Conservation (phyloP, 352 stramenopile genomes). For the Globisporangium apiculatum region DNA sequence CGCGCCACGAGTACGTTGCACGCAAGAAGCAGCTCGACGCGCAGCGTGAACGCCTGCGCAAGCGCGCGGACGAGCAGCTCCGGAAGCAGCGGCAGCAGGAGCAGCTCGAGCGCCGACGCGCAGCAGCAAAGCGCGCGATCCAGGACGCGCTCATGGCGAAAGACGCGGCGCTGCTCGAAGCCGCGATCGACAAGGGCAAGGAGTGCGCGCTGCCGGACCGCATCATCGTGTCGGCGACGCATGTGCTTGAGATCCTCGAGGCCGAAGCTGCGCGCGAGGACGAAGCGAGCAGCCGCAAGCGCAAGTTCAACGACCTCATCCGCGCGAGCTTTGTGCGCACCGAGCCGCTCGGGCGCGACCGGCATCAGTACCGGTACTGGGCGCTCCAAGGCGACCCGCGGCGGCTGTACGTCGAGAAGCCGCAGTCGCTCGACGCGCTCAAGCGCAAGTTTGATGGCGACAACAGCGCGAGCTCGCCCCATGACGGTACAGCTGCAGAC, state of each 20-base stretch:
- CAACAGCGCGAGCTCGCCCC: not conserved
- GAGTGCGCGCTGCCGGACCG: conserved; percentile 54
- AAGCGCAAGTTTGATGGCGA: conserved; percentile 27
- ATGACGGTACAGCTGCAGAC: not conserved
- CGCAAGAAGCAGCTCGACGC: conserved; percentile 66
- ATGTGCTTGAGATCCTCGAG: conserved; percentile 74
- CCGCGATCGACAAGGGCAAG: conserved; percentile 62
- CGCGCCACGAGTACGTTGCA: conserved; percentile 73
- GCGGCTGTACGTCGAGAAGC: conserved; percentile 66
- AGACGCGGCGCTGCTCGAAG: conserved; percentile 39
- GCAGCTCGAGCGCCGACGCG: conserved; percentile 55
- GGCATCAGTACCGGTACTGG: conserved; percentile 59
- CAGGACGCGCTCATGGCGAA: conserved; percentile 58
- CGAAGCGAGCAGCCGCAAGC: conserved; percentile 53
- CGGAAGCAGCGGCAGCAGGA: conserved; percentile 62
- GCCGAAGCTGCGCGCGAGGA: conserved; percentile 59
- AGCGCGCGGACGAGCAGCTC: conserved; percentile 45
- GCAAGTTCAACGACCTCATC: conserved; percentile 50
- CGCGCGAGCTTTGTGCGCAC: conserved; percentile 68
- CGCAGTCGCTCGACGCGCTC: conserved; percentile 29
- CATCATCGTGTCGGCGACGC: conserved; percentile 63
- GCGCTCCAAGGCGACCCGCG: conserved; percentile 56
- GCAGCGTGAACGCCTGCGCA: conserved; percentile 53
- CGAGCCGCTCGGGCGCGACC: conserved; percentile 64
- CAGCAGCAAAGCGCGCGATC: conserved; percentile 56